Evolutionary conservation across 2,329 filamentous ascomycete species (phyloP), one percentile per base, ranked within the genome.

Genomic region (Ascochyta rabiei): DNA sequence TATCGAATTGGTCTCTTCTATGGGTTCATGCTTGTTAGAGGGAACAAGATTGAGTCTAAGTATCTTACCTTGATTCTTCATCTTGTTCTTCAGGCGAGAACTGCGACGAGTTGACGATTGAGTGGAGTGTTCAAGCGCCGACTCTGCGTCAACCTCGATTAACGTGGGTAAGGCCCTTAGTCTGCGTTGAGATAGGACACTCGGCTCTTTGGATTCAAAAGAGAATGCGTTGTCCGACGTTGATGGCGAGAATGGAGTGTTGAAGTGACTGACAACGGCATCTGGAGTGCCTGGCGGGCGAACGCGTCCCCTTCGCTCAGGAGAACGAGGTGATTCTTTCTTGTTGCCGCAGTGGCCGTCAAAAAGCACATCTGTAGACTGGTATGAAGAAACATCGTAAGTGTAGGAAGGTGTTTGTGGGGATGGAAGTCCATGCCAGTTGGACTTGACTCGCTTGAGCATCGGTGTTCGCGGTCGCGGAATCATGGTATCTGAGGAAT

Each of bases 371-470:
- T 8, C n/a, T 7, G 4, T 12, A 16, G 28, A 8, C 2, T 28
- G 34, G 6, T 16, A 2, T 1, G 3, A 8, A 1, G 6, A 6
- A 7, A 2, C 2, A 10, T 8, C 7, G 13, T 6, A 1, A 0
- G 3, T 4, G 31, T 40, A 16, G 5, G 34, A 28, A 1, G 56
- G 53, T 1, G 58, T 64, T 1, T 53, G 16, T 0, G 62, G 62
- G 0, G 62, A 64, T 0, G 38, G 52, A 2, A 64, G 15, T 0
- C 60, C 60, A 13, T 60, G 52, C 51, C 53, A 61, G 13, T 40
- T 30, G 4, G 18, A 8, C 10, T 19, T n/a, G 1, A 23, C 8
- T 7, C 38, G 48, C 19, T 42, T 40, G 34, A 18, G 30, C 1
- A 12, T 35, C 1, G 61, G 59, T 2, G 53, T 60, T 2, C 12